Conservation (phyloP, 495 filamentous ascomycete genomes). For the Neurospora sp. region DNA sequence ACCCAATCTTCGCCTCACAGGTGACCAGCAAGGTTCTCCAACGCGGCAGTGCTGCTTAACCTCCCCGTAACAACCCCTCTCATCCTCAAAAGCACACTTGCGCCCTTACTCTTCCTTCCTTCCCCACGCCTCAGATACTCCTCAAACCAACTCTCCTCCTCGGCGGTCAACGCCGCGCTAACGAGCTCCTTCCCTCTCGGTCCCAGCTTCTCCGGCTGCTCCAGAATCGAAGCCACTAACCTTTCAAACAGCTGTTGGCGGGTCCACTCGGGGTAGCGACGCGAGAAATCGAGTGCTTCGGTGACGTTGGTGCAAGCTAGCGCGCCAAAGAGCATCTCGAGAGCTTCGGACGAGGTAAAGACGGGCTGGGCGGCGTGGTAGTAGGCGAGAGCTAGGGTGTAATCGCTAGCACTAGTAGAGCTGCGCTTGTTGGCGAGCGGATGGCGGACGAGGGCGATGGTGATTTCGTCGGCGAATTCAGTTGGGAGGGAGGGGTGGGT, state of each 20-base stretch:
- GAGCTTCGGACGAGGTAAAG: slow-evolving; percentile 46
- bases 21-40: background rate
- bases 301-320: slow-evolving; percentile 56
- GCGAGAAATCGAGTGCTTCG: slow-evolving; percentile 65
- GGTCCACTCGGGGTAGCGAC: slow-evolving; percentile 48
- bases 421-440: slow-evolving; percentile 33
- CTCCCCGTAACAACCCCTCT: slow-evolving; percentile 39
- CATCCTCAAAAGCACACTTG: slow-evolving; percentile 62
- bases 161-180: slow-evolving; percentile 53
- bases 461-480: slow-evolving; percentile 73
- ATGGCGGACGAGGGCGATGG: slow-evolving; percentile 54
- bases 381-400: slow-evolving; percentile 61
- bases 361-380: slow-evolving; percentile 62
- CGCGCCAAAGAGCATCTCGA: slow-evolving; percentile 54
- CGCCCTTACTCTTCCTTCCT: slow-evolving; percentile 48
- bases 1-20: background rate
- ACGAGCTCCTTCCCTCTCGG: slow-evolving; percentile 57
- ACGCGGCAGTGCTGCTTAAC: background rate
- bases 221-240: slow-evolving; percentile 55
- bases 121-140: slow-evolving; percentile 51
- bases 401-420: slow-evolving; percentile 27
- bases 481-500: slow-evolving; percentile 66
- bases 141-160: slow-evolving; percentile 67
- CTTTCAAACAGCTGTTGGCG: slow-evolving; percentile 54
- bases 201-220: slow-evolving; percentile 28